phyloP scores from a whole-genome alignment of 2,329 filamentous ascomycete genomes.

The Macroventuria anomochaeta region DNA sequence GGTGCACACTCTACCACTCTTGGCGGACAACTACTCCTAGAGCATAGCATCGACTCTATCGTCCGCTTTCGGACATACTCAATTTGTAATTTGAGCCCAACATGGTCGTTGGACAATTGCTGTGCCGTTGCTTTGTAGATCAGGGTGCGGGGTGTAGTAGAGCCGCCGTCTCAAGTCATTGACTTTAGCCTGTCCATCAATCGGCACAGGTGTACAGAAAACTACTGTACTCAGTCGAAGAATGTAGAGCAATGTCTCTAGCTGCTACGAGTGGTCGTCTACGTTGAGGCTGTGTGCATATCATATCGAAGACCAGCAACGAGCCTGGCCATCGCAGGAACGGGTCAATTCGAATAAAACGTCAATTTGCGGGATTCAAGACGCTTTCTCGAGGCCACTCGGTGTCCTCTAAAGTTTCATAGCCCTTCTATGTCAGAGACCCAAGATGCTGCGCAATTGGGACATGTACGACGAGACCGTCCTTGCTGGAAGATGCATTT shows the following conservation, averaged over 20 bases:
- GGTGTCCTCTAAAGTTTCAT: too few relatives aligned
- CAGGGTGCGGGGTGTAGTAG: conserved; percentile 38
- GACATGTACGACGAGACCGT: too few relatives aligned
- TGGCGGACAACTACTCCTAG: neutral
- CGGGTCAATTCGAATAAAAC: too few relatives aligned
- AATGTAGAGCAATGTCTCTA: neutral
- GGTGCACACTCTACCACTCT: neutral
- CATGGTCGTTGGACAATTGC: neutral
- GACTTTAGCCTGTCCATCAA: conserved; percentile 42
- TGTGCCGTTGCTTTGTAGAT: neutral
- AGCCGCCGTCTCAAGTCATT: conserved; percentile 26
- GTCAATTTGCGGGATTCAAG: too few relatives aligned
- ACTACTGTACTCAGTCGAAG: neutral
- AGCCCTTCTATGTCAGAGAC: too few relatives aligned
- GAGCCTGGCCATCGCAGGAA: too few relatives aligned
- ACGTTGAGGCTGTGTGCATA: too few relatives aligned
- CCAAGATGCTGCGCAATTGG: too few relatives aligned
- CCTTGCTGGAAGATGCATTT: too few relatives aligned
- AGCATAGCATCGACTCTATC: neutral
- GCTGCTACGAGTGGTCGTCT: neutral
- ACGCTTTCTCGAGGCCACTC: too few relatives aligned
- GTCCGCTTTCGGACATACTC: neutral
- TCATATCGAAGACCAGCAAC: too few relatives aligned
- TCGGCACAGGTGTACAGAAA: conserved; percentile 22
- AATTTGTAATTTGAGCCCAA: neutral